Percentiles rank a stretch among this genome's conserved stretches.
phyloP scores from a whole-genome alignment of 2,329 filamentous ascomycete species.

The Fusarium tuaranense region DNA sequence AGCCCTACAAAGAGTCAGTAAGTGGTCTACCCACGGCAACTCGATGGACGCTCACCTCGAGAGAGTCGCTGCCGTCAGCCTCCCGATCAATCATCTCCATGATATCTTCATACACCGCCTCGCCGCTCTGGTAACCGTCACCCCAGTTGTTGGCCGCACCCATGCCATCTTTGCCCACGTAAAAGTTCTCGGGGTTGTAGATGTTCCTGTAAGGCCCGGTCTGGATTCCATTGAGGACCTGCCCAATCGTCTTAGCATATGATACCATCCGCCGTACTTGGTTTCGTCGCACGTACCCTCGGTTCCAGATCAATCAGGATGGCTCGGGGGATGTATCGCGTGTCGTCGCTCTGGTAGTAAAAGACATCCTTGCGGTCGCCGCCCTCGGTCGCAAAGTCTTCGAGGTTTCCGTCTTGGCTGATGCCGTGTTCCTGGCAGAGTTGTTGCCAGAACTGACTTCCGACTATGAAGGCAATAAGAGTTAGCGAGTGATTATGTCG shows the following conservation, averaged over 20 bases:
- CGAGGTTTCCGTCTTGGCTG: slow-evolving; percentile 95
- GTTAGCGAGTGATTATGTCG: slow-evolving; percentile 20
- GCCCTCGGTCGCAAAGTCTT: slow-evolving; percentile 97
- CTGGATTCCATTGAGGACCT: slow-evolving; percentile 92
- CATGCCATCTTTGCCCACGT: slow-evolving; percentile 91
- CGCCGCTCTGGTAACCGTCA: slow-evolving; percentile 92
- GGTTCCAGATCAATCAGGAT: slow-evolving; percentile 97
- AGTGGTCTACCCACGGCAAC: too few species aligned
- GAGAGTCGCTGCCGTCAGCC: slow-evolving; percentile 95
- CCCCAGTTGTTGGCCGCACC: slow-evolving; percentile 99
- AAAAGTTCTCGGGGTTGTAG: slow-evolving; percentile 99
- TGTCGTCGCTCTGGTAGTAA: slow-evolving; percentile 99
- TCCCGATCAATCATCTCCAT: slow-evolving; percentile 99
- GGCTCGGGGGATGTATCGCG: slow-evolving; percentile 94
- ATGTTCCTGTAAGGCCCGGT: slow-evolving; percentile 96
- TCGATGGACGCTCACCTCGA: slow-evolving; percentile 68
- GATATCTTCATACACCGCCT: slow-evolving; percentile 93
- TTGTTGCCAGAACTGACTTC: slow-evolving; percentile 99
- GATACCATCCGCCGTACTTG: neutral
- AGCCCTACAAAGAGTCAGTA: slow-evolving; percentile 68
- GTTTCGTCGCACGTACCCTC: slow-evolving; percentile 64
- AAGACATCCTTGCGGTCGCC: slow-evolving; percentile 99
- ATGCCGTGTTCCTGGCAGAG: slow-evolving; percentile 98
- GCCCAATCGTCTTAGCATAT: slow-evolving; percentile 25
- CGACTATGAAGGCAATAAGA: slow-evolving; percentile 71